These are phyloP conservation scores for Croton setiger DNA, from an alignment of 441 rosid genomes.

Conservation along the genomic window DNA sequence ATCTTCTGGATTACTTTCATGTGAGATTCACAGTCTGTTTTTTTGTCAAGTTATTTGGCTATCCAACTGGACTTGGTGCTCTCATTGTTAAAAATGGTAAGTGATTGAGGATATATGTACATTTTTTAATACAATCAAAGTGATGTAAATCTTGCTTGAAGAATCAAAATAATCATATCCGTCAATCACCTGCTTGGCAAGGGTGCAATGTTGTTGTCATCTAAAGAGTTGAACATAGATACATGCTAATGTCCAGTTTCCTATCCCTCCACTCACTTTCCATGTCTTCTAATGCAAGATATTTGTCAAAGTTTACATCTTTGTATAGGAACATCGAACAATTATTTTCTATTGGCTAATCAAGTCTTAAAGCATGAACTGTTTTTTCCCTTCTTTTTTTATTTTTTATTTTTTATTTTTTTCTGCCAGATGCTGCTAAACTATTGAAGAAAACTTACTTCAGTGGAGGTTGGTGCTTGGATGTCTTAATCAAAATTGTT, in stretches of 20 bases:
- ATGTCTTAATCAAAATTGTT: slow-evolving; percentile 11
- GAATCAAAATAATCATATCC: not conserved
- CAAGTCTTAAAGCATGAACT: not conserved
- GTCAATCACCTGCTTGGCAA: slow-evolving; percentile 2
- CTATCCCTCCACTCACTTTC: not conserved
- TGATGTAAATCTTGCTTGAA: not conserved
- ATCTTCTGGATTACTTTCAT: not conserved
- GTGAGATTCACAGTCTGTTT: slow-evolving; percentile 27
- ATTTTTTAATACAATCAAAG: not conserved
- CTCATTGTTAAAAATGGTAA: slow-evolving; percentile 78
- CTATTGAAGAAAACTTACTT: slow-evolving; percentile 81
- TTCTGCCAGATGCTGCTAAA: slow-evolving; percentile 73
- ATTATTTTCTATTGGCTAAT: not conserved
- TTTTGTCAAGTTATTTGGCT: slow-evolving; percentile 79
- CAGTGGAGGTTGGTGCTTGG: slow-evolving; percentile 75
- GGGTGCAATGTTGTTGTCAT: not conserved
- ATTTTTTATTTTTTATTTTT: slow-evolving; percentile 12
- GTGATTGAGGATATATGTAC: slow-evolving; percentile 23
- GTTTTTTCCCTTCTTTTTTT: not conserved
- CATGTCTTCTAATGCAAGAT: not conserved
- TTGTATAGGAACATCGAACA: not conserved
- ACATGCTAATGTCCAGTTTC: not conserved
- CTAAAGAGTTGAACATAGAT: not conserved
- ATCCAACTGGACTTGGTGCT: slow-evolving; percentile 99
- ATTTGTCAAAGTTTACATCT: not conserved